Evolutionary conservation across 805 yeast species (phyloP).

Genomic region (Blastobotrys peoriensis): DNA sequence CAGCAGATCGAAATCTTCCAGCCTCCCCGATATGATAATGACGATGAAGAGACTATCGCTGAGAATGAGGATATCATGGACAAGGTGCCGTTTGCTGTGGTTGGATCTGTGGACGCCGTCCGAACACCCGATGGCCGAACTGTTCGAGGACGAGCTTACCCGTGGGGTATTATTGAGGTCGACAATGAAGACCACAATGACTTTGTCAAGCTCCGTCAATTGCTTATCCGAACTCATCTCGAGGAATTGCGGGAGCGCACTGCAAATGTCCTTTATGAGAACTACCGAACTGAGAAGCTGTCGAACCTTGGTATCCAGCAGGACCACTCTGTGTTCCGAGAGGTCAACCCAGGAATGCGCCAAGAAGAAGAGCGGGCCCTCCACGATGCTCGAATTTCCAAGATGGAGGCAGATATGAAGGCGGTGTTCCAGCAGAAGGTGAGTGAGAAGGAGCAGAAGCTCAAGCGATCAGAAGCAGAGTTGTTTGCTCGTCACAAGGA

Average conservation of each 20-base stretch:
- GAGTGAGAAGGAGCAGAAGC: slow-evolving; percentile 91
- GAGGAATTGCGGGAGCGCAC: slow-evolving; percentile 93
- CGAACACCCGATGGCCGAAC: slow-evolving; percentile 62
- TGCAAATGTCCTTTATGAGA: slow-evolving; percentile 68
- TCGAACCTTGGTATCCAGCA: slow-evolving; percentile 79
- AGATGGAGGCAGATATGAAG: slow-evolving; percentile 96
- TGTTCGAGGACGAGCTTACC: slow-evolving; percentile 89
- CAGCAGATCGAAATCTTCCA: slow-evolving; percentile 71
- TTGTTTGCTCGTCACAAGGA: slow-evolving; percentile 92
- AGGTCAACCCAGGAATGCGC: slow-evolving; percentile 85
- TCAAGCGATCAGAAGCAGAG: slow-evolving; percentile 95
- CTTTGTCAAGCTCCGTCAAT: slow-evolving; percentile 80
- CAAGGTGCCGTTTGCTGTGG: slow-evolving; percentile 85
- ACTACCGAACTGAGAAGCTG: slow-evolving; percentile 82
- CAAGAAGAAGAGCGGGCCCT: slow-evolving; percentile 90
- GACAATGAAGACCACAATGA: slow-evolving; percentile 93
- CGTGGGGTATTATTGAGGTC: slow-evolving; percentile 96
- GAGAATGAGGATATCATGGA: slow-evolving; percentile 62
- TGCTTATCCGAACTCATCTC: slow-evolving; percentile 81
- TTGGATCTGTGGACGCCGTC: slow-evolving; percentile 77
- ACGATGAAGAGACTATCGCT: slow-evolving; percentile 74
- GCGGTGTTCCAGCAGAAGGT: slow-evolving; percentile 94
- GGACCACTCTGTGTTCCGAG: slow-evolving; percentile 88
- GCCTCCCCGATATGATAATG: slow-evolving; percentile 72
- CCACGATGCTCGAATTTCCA: slow-evolving; percentile 89